Evolutionary conservation across 345 rosid genomes (phyloP), one percentile per base, ranked within the genome.

Genomic region (Salix suchowensis): DNA sequence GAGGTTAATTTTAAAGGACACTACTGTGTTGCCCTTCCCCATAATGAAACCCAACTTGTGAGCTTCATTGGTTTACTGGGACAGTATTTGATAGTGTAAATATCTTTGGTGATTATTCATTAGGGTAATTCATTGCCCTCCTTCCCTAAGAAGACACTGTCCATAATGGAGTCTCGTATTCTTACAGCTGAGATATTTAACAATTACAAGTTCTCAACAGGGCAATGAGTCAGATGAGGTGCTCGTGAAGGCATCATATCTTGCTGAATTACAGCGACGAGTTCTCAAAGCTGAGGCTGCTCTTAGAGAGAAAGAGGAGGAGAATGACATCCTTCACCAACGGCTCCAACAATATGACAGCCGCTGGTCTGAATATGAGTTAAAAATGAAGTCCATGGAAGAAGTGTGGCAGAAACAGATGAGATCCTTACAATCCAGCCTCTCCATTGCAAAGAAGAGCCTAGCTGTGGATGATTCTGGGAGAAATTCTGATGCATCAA

Each of bases 331-430:
- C 78, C 90, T 96, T 77, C 93, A 92, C 40, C 99, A 96, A 82
- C 88, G 97, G 50, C 90, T 93, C 82, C 98, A 92, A 76, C 99
- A 96, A 76, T 93, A 96, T 36, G 98, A 96, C 81, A 91, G 84
- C 82, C 94, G 98, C 50, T 96, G 99, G 99, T 92, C 94, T 24
- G 99, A 96, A 71, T 93, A 93, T 46, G 98, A 96, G 85, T 79
- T 88, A 61, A 96, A 94, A 84, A 93, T 96, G 99, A 96, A 93
- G 81, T 96, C 99, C 73, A 96, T 96, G 99, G 99, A 94, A 81
- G 98, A 96, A 80, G 91, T 93, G 76, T 93, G 99, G 98, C 99
- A 96, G 78, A 96, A 96, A 80, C 98, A 96, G 87, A 96, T 93
- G 99, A 80, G 98, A 78, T 96, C 99, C 1, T 84, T 96, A 61